phyloP scores from a whole-genome alignment of 2,329 filamentous ascomycete genomes.

The Ceratocystis lukuohia region DNA sequence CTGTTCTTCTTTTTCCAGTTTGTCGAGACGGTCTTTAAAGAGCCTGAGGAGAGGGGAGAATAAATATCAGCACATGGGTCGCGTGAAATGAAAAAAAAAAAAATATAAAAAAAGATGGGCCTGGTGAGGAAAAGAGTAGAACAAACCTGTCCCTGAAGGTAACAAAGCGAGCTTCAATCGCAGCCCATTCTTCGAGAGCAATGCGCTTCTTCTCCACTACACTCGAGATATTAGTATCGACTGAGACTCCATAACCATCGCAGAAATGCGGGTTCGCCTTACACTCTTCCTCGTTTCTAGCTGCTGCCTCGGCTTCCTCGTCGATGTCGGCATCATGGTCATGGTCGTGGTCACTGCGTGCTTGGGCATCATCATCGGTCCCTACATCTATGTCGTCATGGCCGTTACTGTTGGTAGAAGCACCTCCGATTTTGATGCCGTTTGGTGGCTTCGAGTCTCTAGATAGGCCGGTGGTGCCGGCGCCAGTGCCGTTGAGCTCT shows the following conservation, averaged over 20 bases:
- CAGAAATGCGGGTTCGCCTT: conserved; percentile 26
- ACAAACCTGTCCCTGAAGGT: conserved; percentile 65
- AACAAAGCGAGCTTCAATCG: conserved; percentile 79
- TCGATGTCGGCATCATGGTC: conserved; percentile 29
- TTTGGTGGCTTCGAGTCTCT: conserved; percentile 12
- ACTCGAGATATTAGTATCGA: conserved; percentile 23
- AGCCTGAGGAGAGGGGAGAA: conserved; percentile 40
- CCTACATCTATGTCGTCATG: conserved; percentile 21
- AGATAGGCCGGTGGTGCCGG: not conserved
- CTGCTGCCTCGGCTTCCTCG: conserved; percentile 45
- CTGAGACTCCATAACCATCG: not conserved
- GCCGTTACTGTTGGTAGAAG: not conserved
- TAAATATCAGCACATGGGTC: conserved; percentile 22
- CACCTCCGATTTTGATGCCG: conserved; percentile 1
- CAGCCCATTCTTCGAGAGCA: conserved; percentile 64
- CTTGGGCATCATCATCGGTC: conserved; percentile 25
- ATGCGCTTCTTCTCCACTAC: conserved; percentile 64
- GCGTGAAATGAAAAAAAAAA: no score
- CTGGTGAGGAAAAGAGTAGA: not conserved
- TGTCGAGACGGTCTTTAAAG: conserved; percentile 75
- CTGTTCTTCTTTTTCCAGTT: conserved; percentile 58
- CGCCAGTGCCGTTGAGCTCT: conserved; percentile 20
- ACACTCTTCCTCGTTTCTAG: conserved; percentile 53
- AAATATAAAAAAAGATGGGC: not conserved
- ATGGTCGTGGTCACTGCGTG: conserved; percentile 15